phyloP scores from a whole-genome alignment of 2,329 filamentous ascomycete species.

The Parafenestella ontariensis region DNA sequence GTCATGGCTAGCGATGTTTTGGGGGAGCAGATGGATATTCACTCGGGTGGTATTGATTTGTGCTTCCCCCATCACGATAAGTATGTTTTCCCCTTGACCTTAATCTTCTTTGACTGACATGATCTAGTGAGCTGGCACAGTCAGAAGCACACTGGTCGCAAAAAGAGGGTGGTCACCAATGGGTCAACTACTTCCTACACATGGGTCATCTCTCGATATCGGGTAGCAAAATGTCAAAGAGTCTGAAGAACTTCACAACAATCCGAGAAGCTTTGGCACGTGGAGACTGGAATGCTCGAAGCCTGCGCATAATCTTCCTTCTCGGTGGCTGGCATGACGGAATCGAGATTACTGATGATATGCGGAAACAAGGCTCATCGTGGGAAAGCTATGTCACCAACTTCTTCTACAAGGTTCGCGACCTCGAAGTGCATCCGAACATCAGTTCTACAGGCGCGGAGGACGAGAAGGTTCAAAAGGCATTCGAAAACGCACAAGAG shows the following conservation, averaged over 20 bases:
- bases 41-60: constrained; percentile 90
- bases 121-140: constrained; percentile 73
- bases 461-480: constrained; percentile 54
- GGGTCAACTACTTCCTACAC: constrained; percentile 96
- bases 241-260: constrained; percentile 93
- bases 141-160: constrained; percentile 80
- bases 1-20: constrained; percentile 94
- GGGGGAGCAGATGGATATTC: constrained; percentile 85
- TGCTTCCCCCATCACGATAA: constrained; percentile 83
- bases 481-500: constrained; percentile 62
- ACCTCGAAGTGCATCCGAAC: constrained; percentile 52
- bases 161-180: constrained; percentile 62
- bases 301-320: constrained; percentile 84
- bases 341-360: constrained; percentile 86
- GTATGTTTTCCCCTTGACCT: constrained; percentile 6
- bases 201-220: constrained; percentile 92
- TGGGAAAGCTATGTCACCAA: constrained; percentile 84
- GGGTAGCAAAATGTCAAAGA: constrained; percentile 96
- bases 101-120: constrained; percentile 1
- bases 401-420: constrained; percentile 67
- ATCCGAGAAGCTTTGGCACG: constrained; percentile 79
- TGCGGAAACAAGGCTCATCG: constrained; percentile 73
- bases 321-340: constrained; percentile 90
- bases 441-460: constrained; percentile 37
- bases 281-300: constrained; percentile 77